Conservation (phyloP, 192 early-diverging fungal genomes). For the Coemansia guatemalensis region DNA sequence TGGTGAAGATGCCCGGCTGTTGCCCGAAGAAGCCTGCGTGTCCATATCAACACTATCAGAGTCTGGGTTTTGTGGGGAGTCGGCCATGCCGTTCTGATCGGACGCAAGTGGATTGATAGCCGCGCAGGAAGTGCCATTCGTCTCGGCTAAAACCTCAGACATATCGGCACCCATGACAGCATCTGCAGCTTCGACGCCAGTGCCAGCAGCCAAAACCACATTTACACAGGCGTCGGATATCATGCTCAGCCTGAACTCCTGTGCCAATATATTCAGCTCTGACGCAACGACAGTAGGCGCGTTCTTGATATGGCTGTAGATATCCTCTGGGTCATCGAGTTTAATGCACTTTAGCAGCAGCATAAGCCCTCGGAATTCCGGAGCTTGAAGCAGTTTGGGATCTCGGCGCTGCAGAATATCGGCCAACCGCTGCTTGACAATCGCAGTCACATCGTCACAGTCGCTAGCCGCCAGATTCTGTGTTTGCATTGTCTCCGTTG, state of each 20-base stretch:
- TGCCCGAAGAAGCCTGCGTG: background rate
- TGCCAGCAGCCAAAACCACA: conserved; percentile 9
- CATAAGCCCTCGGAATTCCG: conserved; percentile 31
- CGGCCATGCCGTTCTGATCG: background rate
- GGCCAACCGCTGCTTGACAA: conserved; percentile 27
- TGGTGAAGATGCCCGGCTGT: conserved; percentile 8
- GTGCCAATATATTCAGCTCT: conserved; percentile 33
- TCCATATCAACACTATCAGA: conserved; percentile 18
- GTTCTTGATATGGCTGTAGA: conserved; percentile 13
- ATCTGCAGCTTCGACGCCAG: background rate
- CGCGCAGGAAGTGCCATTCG: too few species aligned
- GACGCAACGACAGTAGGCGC: conserved; percentile 14
- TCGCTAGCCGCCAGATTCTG: background rate
- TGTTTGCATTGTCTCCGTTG: too few species aligned
- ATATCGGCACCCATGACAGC: background rate
- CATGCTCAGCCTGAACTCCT: conserved; percentile 32
- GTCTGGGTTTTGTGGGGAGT: background rate
- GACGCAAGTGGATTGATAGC: too few species aligned
- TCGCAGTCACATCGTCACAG: conserved; percentile 15
- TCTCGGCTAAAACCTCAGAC: too few species aligned
- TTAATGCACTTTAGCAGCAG: conserved; percentile 37
- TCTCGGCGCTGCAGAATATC: conserved; percentile 24
- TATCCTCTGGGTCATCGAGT: conserved; percentile 23
- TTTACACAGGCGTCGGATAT: conserved; percentile 30
- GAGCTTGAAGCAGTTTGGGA: conserved; percentile 30